Evolutionary conservation across 2,329 filamentous ascomycete genomes (phyloP).

Genomic region (Fusarium abutilonis): DNA sequence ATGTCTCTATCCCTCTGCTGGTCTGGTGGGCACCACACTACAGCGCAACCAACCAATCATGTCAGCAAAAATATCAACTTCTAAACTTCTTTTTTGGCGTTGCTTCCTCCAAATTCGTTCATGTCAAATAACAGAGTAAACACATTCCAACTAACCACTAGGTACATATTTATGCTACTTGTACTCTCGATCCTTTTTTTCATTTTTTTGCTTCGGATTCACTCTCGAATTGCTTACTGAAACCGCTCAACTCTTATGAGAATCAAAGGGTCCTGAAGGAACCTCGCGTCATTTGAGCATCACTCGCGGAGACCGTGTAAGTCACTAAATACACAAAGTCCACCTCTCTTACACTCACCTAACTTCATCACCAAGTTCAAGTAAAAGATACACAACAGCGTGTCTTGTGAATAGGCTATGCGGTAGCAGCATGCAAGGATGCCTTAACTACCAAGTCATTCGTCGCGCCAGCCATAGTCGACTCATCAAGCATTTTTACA

Average conservation of each 20-base stretch:
- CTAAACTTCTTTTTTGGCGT: too few relatives aligned
- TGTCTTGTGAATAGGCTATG: conserved; percentile 20
- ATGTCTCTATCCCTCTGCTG: too few relatives aligned
- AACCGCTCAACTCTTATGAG: background rate
- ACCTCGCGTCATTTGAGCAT: background rate
- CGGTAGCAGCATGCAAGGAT: conserved; percentile 40
- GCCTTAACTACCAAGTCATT: conserved; percentile 25
- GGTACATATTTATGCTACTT: too few relatives aligned
- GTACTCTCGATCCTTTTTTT: too few relatives aligned
- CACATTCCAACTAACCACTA: too few relatives aligned
- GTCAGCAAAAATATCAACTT: background rate
- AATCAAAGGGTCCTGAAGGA: background rate
- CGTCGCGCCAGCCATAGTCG: conserved; percentile 24
- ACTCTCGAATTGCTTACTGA: background rate
- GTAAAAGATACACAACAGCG: background rate
- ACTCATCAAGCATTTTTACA: background rate
- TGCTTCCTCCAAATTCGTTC: too few relatives aligned
- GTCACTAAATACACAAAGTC: background rate
- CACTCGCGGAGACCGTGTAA: conserved; percentile 10
- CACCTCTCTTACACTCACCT: background rate
- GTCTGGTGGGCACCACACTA: too few relatives aligned
- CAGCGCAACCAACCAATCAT: conserved; percentile 5
- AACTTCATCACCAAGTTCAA: background rate
- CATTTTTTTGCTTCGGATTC: background rate
- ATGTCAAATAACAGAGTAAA: too few relatives aligned